Percentiles rank a stretch among this genome's conserved stretches.
phyloP scores from a whole-genome alignment of 768 basidiomycete genomes.

The Pleurotus citrinopileatus region DNA sequence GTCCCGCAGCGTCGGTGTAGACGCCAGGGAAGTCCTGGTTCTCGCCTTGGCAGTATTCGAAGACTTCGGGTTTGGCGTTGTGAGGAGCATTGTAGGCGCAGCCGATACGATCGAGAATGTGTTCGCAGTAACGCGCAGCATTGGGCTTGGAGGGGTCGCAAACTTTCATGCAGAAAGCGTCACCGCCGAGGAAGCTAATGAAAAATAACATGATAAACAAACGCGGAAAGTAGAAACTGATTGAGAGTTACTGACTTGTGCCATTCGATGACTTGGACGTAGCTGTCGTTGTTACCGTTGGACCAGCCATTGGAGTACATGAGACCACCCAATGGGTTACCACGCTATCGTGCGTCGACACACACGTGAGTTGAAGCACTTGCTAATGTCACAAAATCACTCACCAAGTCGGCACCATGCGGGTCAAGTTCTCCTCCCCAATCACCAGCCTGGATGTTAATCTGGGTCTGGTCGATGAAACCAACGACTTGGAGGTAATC shows the following conservation, averaged over 20 bases:
- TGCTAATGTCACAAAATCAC: constrained; percentile 8
- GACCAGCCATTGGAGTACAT: constrained; percentile 58
- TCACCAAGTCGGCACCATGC: constrained; percentile 60
- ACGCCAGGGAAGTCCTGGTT: constrained; percentile 59
- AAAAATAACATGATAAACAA: background rate
- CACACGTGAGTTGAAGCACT: constrained; percentile 14
- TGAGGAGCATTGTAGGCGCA: constrained; percentile 72
- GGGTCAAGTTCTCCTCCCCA: constrained; percentile 79
- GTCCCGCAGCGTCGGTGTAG: constrained; percentile 37
- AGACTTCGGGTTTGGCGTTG: constrained; percentile 52
- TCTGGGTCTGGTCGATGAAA: constrained; percentile 55
- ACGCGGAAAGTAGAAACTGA: background rate
- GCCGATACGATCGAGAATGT: constrained; percentile 75
- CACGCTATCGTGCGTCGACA: constrained; percentile 40
- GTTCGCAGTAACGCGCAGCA: constrained; percentile 57
- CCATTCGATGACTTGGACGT: constrained; percentile 65
- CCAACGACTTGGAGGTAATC: constrained; percentile 63
- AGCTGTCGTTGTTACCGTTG: constrained; percentile 35
- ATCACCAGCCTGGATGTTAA: constrained; percentile 54
- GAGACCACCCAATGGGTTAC: constrained; percentile 78
- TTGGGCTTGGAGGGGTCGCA: constrained; percentile 61
- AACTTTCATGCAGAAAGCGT: constrained; percentile 65
- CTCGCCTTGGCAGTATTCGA: constrained; percentile 67
- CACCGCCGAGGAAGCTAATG: constrained; percentile 66
- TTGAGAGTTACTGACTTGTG: constrained; percentile 51